Percentiles rank a stretch among this genome's conserved stretches.
Conservation (phyloP, 2,329 filamentous ascomycete genomes). For the Hirsutella rhossiliensis region DNA sequence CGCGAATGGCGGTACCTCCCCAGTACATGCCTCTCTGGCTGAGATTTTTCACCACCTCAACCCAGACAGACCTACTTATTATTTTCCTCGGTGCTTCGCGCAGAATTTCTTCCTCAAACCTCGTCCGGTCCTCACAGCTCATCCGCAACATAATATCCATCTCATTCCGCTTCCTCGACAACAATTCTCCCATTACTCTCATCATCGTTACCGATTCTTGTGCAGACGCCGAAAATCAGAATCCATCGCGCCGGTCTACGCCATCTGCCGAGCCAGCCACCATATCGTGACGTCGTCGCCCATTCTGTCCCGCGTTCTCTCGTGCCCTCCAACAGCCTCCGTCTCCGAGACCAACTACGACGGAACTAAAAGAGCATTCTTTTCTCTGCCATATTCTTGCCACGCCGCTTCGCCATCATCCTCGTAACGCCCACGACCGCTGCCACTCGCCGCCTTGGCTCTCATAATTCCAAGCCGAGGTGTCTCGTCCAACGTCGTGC, state of each 20-base stretch:
- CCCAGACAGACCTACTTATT: not conserved
- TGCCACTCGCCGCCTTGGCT: conserved; percentile 4
- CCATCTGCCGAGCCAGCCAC: too few relatives aligned
- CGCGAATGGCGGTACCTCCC: not conserved
- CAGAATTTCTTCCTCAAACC: conserved; percentile 3
- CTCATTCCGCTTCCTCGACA: not conserved
- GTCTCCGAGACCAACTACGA: too few relatives aligned
- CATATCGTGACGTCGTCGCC: too few relatives aligned
- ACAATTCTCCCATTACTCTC: not conserved
- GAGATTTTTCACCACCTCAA: conserved; percentile 3
- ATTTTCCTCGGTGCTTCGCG: not conserved
- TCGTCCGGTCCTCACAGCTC: not conserved
- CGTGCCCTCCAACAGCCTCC: too few relatives aligned
- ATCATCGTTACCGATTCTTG: too few relatives aligned
- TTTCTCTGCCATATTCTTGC: not conserved
- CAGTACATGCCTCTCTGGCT: not conserved
- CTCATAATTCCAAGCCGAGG: conserved; percentile 10
- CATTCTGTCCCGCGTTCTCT: too few relatives aligned
- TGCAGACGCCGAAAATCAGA: too few relatives aligned
- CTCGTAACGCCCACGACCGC: not conserved
- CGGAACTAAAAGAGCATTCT: too few relatives aligned
- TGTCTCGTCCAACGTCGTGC: conserved; percentile 8
- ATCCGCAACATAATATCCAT: not conserved
- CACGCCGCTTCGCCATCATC: not conserved
- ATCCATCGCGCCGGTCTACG: too few relatives aligned